Evolutionary conservation across 1,139 yeast genomes (phyloP), one percentile per base, ranked within the genome.

Genomic region (Torulaspora globosa): DNA sequence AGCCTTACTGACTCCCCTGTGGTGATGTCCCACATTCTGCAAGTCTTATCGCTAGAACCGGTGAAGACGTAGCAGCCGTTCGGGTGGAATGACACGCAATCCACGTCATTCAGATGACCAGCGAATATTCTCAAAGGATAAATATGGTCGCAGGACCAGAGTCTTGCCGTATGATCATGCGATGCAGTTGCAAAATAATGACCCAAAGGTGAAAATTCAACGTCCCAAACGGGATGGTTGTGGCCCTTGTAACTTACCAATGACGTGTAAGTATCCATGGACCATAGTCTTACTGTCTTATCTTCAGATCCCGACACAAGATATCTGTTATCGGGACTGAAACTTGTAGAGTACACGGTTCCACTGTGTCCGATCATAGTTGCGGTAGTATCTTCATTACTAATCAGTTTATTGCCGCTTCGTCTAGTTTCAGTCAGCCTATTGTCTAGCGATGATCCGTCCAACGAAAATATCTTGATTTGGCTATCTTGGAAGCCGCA

Each of bases 91-190:
- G 83, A 83, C 33, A 92, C 95, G 58, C 92, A 82, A 63, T 94
- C 98, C 36, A 94, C 98, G 69, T 94, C 99, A 60, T 89, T 86
- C 57, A 90, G 77, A 68, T 94, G 99, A 0, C 99, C 99, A 0
- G 97, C 97, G 72, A 94, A 90, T 31, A 94, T 88, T 56, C 98
- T 75, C 56, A 94, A 74, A 28, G 98, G 97, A 64, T 92, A 90
- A 38, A 94, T 90, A 67, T 94, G 99, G 66, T 94, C 98, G 52
- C 96, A 89, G 31, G 96, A 90, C 99, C 99, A 94, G 50, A 94
- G 73, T 53, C 97, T 75, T 0, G 97, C 98, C 0, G 98, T 94
- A 65, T 90, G 97, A 63, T 94, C 99, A 62, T 90, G 97, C 3
- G 97, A 88, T 0, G 95, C 97, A 0, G 97, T 89, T 10, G 95